These are phyloP conservation scores for Pythium aquatile DNA, from an alignment of 352 stramenopile species.

Conservation along the genomic window DNA sequence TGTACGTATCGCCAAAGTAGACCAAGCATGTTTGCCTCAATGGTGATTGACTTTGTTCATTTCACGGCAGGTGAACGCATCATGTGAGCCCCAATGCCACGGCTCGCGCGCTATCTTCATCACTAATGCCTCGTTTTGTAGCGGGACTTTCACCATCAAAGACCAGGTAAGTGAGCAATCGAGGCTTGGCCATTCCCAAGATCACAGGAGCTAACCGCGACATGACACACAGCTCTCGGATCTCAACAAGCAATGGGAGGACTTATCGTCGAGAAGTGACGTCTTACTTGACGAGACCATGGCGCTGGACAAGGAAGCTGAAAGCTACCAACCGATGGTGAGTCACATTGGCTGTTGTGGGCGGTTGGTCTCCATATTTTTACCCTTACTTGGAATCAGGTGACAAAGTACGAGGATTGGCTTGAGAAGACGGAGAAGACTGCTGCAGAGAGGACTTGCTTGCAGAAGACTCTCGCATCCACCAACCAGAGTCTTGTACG, in stretches of 20 bases:
- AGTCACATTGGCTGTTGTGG: background rate
- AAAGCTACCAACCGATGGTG: conserved; percentile 18
- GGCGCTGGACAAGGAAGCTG: conserved; percentile 17
- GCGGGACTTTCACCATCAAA: conserved; percentile 22
- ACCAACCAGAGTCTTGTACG: conserved; percentile 7
- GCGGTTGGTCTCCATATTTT: too few species aligned
- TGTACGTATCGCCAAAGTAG: conserved; percentile 19
- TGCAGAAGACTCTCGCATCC: background rate
- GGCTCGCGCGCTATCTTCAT: background rate
- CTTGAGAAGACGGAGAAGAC: conserved; percentile 19
- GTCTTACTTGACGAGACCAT: conserved; percentile 7
- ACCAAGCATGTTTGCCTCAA: too few species aligned
- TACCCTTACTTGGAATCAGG: conserved; percentile 1
- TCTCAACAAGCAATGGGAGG: conserved; percentile 11
- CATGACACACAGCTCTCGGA: conserved; percentile 10
- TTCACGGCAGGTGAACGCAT: conserved; percentile 27
- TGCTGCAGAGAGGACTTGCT: background rate
- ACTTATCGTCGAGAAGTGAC: background rate
- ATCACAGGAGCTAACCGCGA: too few species aligned
- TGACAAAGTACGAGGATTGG: conserved; percentile 25
- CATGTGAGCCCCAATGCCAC: conserved; percentile 19
- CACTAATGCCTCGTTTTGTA: conserved; percentile 1
- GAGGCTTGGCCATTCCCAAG: too few species aligned
- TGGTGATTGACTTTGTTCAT: too few species aligned
- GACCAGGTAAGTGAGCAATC: conserved; percentile 14